phyloP scores from a whole-genome alignment of 2,329 filamentous ascomycete species.

The Colletotrichum musae region DNA sequence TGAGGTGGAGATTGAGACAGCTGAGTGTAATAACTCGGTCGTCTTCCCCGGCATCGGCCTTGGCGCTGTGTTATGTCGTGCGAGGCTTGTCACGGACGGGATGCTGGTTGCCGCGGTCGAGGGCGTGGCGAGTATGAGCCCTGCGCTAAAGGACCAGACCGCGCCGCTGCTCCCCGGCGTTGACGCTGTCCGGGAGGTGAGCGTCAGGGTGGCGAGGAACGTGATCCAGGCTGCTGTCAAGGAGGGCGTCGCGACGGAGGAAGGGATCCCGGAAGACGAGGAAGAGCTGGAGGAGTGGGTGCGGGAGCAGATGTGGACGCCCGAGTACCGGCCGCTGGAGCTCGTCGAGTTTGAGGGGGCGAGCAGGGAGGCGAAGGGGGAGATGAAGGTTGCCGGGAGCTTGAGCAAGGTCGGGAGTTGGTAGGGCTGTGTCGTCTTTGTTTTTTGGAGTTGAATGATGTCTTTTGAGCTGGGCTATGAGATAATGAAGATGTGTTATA shows the following conservation, averaged over 20 bases:
- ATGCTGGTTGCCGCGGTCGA: conserved; percentile 88
- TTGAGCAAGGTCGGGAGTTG: conserved; percentile 44
- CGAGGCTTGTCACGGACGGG: conserved; percentile 77
- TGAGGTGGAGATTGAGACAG: conserved; percentile 65
- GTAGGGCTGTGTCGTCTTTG: not conserved
- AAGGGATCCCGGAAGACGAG: conserved; percentile 73
- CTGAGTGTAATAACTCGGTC: conserved; percentile 91
- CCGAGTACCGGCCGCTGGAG: conserved; percentile 76
- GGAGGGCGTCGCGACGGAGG: conserved; percentile 76
- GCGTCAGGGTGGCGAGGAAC: conserved; percentile 81
- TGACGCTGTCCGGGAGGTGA: conserved; percentile 79
- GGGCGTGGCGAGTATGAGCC: conserved; percentile 79
- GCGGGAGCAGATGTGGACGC: conserved; percentile 84
- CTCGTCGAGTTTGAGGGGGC: conserved; percentile 67
- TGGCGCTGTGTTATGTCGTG: conserved; percentile 79
- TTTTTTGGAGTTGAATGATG: not conserved
- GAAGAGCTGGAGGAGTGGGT: conserved; percentile 79
- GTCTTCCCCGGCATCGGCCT: conserved; percentile 90
- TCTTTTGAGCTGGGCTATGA: no score
- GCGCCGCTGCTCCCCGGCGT: conserved; percentile 84
- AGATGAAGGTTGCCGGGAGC: conserved; percentile 65
- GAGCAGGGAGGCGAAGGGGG: conserved; percentile 71
- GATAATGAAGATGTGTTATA: no score
- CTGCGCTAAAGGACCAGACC: conserved; percentile 74
- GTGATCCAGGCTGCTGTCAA: conserved; percentile 81